Evolutionary conservation across 805 yeast genomes (phyloP), one percentile per base, ranked within the genome.

Genomic region (Alloascoidea hylecoeti): DNA sequence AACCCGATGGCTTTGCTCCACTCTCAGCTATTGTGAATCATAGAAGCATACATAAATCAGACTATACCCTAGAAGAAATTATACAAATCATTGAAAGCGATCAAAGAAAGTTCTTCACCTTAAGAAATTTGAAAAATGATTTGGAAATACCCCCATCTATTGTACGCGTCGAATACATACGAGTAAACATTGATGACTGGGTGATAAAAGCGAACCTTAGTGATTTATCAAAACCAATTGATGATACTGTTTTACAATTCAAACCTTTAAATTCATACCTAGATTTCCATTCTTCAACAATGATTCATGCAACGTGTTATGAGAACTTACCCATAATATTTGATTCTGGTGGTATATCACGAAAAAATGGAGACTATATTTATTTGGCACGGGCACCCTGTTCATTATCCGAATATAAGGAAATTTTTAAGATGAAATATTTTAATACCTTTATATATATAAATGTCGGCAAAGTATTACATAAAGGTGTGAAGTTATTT

Each of bases 131-230:
- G n/a, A n/a, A n/a, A n/a, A n/a, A n/a, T n/a, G n/a, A n/a, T n/a
- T n/a, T n/a, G n/a, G n/a, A n/a, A n/a, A n/a, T n/a, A n/a, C n/a
- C n/a, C n/a, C n/a, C n/a, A n/a, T n/a, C n/a, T n/a, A n/a, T n/a
- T n/a, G n/a, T n/a, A n/a, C n/a, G n/a, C n/a, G n/a, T n/a, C n/a
- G n/a, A n/a, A n/a, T 23, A 9, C 30, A 23, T n/a, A 23, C n/a
- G 13, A 23, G 13, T 23, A n/a, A 23, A n/a, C 13, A 9, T 43
- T 39, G 18, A 32, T n/a, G 38, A 38, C 6, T 46, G 50, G 49
- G 43, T 35, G 28, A 72, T 89, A n/a, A 73, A 96, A 51, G 97
- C 98, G 3, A 78, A 78, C 38, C 98, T 92, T 55, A 98, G 98
- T 3, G 98, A 92, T 55, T 75, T 94, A 0, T 58, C 89, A 3